phyloP scores from a whole-genome alignment of 306 rosid species.

The Inga oerstediana region DNA sequence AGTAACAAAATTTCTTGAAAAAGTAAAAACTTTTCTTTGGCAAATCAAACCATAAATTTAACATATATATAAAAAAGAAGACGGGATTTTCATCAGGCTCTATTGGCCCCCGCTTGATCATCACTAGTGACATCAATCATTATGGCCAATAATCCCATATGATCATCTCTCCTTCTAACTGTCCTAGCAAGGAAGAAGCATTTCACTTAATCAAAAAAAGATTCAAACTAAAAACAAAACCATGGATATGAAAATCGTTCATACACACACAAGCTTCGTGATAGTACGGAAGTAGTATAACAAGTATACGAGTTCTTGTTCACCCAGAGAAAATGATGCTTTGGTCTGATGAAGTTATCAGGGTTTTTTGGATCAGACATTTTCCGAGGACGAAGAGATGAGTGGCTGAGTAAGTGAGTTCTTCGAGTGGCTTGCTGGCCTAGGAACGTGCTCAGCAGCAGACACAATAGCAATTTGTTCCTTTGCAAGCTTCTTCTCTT shows the following conservation, averaged over 20 bases:
- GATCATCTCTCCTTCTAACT: constrained; percentile 44
- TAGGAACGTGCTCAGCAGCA: constrained; percentile 58
- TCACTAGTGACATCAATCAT: constrained; percentile 49
- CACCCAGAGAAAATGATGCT: background rate
- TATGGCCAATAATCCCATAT: constrained; percentile 46
- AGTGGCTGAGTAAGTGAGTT: constrained; percentile 83
- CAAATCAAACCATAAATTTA: constrained; percentile 61
- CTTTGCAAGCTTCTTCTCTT: constrained; percentile 73
- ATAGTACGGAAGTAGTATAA: constrained; percentile 34
- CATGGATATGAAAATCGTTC: constrained; percentile 24
- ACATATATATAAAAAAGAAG: constrained; percentile 39
- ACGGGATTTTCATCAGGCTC: constrained; percentile 44
- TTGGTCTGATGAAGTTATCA: background rate
- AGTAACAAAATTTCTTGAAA: background rate
- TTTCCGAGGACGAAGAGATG: constrained; percentile 76
- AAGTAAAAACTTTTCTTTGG: constrained; percentile 12
- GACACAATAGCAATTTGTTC: constrained; percentile 61
- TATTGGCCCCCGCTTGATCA: constrained; percentile 42
- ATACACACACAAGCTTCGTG: constrained; percentile 65
- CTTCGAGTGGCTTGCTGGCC: constrained; percentile 61
- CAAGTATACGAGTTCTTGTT: background rate
- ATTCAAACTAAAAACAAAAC: constrained; percentile 4
- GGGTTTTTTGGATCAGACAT: constrained; percentile 48
- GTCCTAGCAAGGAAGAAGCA: constrained; percentile 49
- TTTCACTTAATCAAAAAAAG: constrained; percentile 23